Conservation (phyloP, 2,329 filamentous ascomycete genomes). For the Graphilbum fragrans region DNA sequence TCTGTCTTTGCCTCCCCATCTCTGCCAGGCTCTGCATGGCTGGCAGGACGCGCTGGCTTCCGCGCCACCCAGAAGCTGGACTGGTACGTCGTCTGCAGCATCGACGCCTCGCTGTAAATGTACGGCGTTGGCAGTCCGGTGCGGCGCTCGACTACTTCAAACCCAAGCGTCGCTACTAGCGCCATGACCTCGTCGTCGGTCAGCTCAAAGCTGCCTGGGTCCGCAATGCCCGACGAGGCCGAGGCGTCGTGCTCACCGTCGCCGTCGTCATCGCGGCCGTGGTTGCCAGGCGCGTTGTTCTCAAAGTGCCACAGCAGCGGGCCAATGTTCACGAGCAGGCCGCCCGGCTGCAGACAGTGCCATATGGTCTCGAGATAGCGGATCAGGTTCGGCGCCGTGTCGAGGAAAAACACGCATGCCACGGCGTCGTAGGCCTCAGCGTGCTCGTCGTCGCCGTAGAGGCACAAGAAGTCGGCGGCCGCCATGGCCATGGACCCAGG, state of each 20-base stretch:
- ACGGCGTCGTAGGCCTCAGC: conserved; percentile 63
- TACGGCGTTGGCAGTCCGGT: conserved; percentile 62
- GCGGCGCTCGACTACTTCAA: conserved; percentile 55
- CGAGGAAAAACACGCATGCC: conserved; percentile 87
- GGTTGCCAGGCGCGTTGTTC: conserved; percentile 50
- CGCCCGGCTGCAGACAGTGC: conserved; percentile 64
- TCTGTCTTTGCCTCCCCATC: too few relatives aligned
- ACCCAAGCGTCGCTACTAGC: conserved; percentile 64
- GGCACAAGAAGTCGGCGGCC: conserved; percentile 81
- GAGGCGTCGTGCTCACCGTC: conserved; percentile 36
- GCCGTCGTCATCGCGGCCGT: conserved; percentile 37
- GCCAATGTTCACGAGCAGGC: conserved; percentile 80
- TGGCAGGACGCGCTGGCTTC: conserved; percentile 49
- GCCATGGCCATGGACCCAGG: conserved; percentile 78
- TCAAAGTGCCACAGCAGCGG: conserved; percentile 95
- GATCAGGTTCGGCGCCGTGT: conserved; percentile 88
- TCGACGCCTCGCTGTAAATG: conserved; percentile 72
- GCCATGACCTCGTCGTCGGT: conserved; percentile 77
- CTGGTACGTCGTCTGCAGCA: conserved; percentile 73
- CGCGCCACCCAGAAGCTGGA: conserved; percentile 78
- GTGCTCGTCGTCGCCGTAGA: conserved; percentile 59
- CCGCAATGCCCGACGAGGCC: conserved; percentile 59
- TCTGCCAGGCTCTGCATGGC: too few relatives aligned
- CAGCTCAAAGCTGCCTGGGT: conserved; percentile 83
- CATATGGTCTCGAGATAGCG: conserved; percentile 76